Evolutionary conservation across 768 basidiomycete species (phyloP).

Genomic region (Candolleomyces efflorescens): DNA sequence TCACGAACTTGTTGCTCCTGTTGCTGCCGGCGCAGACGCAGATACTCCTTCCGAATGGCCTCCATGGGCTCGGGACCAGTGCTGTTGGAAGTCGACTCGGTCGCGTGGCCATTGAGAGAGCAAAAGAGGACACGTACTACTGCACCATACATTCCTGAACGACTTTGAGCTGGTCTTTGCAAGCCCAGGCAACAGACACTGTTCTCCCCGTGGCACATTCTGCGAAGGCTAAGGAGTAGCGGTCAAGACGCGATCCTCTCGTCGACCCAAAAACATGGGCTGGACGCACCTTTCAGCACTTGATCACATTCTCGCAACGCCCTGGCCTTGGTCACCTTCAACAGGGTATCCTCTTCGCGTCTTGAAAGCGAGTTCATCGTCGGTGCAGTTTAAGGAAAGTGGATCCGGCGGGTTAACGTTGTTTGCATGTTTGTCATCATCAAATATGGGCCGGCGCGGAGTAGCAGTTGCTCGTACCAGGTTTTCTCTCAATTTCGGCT

Average conservation of each 20-base stretch:
- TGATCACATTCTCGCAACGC: slow-evolving; percentile 77
- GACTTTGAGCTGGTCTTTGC: slow-evolving; percentile 59
- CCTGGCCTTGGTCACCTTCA: slow-evolving; percentile 75
- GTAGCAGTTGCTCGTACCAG: neutral
- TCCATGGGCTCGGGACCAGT: slow-evolving; percentile 76
- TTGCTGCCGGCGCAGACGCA: slow-evolving; percentile 55
- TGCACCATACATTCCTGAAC: slow-evolving; percentile 78
- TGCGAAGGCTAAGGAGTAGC: slow-evolving; percentile 60
- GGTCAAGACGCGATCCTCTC: neutral
- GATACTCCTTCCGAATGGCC: slow-evolving; percentile 63
- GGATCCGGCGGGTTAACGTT: neutral
- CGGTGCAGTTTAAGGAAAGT: too few species aligned
- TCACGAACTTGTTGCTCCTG: slow-evolving; percentile 6
- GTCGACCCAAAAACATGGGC: neutral
- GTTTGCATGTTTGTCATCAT: neutral
- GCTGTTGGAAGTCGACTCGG: slow-evolving; percentile 30
- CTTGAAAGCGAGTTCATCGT: slow-evolving; percentile 81
- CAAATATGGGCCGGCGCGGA: neutral
- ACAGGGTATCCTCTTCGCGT: slow-evolving; percentile 81
- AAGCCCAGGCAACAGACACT: slow-evolving; percentile 83
- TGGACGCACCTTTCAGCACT: slow-evolving; percentile 61
- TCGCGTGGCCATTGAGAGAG: neutral
- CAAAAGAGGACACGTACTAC: slow-evolving; percentile 50
- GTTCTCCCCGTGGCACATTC: slow-evolving; percentile 79
- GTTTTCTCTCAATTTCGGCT: neutral